Evolutionary conservation across 208 protist species (phyloP).

Genomic region (Zelonia costaricensis): DNA sequence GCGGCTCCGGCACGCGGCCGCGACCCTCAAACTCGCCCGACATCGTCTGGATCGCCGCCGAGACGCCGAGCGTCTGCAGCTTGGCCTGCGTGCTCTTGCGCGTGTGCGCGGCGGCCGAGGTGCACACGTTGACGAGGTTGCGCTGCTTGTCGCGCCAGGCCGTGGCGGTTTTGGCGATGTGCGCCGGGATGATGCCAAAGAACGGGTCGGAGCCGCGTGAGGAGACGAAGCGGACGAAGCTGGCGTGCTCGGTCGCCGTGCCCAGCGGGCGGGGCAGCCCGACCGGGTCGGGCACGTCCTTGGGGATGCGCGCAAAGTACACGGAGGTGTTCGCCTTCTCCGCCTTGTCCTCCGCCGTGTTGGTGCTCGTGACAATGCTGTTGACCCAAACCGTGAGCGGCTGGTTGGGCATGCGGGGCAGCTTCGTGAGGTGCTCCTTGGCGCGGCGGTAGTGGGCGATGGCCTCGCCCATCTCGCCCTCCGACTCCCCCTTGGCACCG

Average conservation of each 20-base stretch:
- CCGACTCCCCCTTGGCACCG: constrained; percentile 41
- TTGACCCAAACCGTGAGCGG: constrained; percentile 58
- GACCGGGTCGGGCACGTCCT: constrained; percentile 55
- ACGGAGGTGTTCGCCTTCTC: constrained; percentile 76
- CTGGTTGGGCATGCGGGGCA: constrained; percentile 53
- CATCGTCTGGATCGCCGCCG: constrained; percentile 58
- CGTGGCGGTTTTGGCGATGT: constrained; percentile 55
- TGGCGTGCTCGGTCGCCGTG: constrained; percentile 46
- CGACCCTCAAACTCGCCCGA: constrained; percentile 49
- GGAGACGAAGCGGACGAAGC: constrained; percentile 59
- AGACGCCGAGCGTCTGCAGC: constrained; percentile 60
- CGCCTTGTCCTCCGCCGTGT: constrained; percentile 57
- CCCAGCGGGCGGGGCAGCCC: constrained; percentile 67
- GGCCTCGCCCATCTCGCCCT: constrained; percentile 54
- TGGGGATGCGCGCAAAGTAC: constrained; percentile 76
- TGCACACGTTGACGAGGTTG: constrained; percentile 46
- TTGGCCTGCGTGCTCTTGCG: constrained; percentile 40
- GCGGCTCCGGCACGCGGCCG: constrained; percentile 60
- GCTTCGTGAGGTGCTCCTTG: constrained; percentile 45
- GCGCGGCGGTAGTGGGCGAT: constrained; percentile 77
- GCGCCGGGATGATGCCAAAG: constrained; percentile 82
- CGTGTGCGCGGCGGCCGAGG: constrained; percentile 27
- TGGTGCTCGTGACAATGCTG: constrained; percentile 65
- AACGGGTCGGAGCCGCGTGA: constrained; percentile 79
- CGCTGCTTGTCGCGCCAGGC: constrained; percentile 70